A percentile compares a stretch with the other conserved stretches of the same genome.
phyloP scores from a whole-genome alignment of 192 early-diverging fungal genomes.

The Linnemannia zychae region DNA sequence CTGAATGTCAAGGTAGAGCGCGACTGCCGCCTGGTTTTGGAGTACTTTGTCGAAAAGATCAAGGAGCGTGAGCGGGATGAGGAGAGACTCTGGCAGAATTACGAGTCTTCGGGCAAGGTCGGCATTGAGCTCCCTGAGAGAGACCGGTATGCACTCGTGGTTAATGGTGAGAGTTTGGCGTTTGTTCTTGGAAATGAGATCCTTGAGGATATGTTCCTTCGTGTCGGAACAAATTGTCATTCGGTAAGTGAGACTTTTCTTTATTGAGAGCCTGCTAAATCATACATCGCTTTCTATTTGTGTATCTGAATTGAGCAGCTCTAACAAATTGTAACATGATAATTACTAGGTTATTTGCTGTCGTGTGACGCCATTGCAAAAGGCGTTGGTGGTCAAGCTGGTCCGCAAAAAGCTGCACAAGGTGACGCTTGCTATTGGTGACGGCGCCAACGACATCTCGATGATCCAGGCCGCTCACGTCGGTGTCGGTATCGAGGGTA shows the following conservation, averaged over 20 bases:
- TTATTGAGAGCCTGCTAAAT: not conserved
- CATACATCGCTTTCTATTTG: not conserved
- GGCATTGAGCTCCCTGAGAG: constrained; percentile 28
- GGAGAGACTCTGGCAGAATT: constrained; percentile 44
- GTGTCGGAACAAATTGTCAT: constrained; percentile 74
- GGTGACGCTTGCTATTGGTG: constrained; percentile 94
- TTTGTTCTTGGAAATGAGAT: constrained; percentile 90
- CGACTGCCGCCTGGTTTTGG: constrained; percentile 88
- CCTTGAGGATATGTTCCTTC: constrained; percentile 73
- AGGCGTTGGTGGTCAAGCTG: constrained; percentile 94
- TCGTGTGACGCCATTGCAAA: constrained; percentile 97
- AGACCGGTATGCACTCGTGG: constrained; percentile 83
- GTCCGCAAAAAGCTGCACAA: constrained; percentile 90
- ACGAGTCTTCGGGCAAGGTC: constrained; percentile 13
- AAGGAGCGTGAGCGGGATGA: constrained; percentile 51
- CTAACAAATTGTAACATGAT: not conserved
- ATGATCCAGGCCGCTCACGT: constrained; percentile 99
- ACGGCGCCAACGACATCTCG: constrained; percentile 96
- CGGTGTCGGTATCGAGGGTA: constrained; percentile 94
- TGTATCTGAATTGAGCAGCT: not conserved
- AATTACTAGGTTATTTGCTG: constrained; percentile 88
- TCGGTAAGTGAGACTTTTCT: constrained; percentile 67
- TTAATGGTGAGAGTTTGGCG: constrained; percentile 91
- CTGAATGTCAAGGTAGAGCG: constrained; percentile 89
- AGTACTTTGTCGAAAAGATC: constrained; percentile 67